Evolutionary conservation across 768 basidiomycete genomes (phyloP).

Genomic region (Boletus subcaerulescens): DNA sequence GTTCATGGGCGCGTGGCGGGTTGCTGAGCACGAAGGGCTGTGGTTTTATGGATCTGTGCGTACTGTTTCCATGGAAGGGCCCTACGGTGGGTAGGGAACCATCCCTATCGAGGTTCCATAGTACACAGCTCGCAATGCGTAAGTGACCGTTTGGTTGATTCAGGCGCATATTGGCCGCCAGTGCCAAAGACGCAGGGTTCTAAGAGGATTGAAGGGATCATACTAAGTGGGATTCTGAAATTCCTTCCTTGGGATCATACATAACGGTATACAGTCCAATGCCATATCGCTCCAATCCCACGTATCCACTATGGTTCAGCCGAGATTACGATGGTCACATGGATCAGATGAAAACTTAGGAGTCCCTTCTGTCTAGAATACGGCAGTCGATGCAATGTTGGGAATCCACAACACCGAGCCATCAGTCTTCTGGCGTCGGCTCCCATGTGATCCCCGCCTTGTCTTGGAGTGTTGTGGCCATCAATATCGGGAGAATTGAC

Average conservation of each 20-base stretch:
- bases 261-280: not conserved
- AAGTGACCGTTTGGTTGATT: not conserved
- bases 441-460: constrained; percentile 21
- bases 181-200: too few species aligned
- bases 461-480: constrained; percentile 36
- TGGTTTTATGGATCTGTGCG: not conserved
- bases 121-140: constrained; percentile 4
- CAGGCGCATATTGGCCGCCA: not conserved
- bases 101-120: constrained; percentile 3
- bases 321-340: not conserved
- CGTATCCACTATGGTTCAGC: not conserved
- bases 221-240: not conserved
- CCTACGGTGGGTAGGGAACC: not conserved
- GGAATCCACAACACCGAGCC: not conserved
- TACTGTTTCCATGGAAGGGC: too few species aligned
- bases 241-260: too few species aligned
- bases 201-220: not conserved
- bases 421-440: constrained; percentile 23
- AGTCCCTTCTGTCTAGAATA: not conserved
- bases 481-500: constrained; percentile 44
- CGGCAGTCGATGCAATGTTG: not conserved
- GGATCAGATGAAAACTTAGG: too few species aligned
- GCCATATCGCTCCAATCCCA: not conserved
- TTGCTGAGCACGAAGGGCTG: constrained; percentile 30
- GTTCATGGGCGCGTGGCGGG: constrained; percentile 33